Evolutionary conservation across 768 basidiomycete species (phyloP).

Genomic region (Hebeloma cylindrosporum): DNA sequence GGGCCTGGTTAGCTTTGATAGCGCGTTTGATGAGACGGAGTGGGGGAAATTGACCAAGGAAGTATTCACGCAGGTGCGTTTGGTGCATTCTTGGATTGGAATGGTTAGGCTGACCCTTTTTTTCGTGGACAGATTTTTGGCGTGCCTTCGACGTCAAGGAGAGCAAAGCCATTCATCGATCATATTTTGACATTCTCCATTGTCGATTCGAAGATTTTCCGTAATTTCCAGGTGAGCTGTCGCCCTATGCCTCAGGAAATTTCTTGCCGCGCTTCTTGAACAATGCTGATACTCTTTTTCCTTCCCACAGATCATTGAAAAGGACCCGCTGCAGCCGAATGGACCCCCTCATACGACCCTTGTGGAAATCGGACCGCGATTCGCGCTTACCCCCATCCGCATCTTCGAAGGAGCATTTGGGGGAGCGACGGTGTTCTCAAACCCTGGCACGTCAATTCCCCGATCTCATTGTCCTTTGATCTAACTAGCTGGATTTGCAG

Average conservation of each 20-base stretch:
- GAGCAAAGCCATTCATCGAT: conserved; percentile 96
- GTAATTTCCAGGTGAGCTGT: conserved; percentile 85
- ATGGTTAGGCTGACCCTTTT: neutral
- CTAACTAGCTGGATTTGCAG: conserved; percentile 38
- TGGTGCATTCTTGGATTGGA: conserved; percentile 14
- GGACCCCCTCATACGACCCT: conserved; percentile 85
- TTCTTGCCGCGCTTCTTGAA: conserved; percentile 6
- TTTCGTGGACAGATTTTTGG: conserved; percentile 75
- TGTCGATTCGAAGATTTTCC: conserved; percentile 93
- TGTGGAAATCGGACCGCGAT: conserved; percentile 95
- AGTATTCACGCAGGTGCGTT: conserved; percentile 88
- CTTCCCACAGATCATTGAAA: conserved; percentile 78
- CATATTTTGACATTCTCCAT: conserved; percentile 96
- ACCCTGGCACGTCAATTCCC: conserved; percentile 65
- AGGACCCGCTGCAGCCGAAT: conserved; percentile 86
- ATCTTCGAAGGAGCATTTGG: conserved; percentile 98
- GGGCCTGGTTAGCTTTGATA: conserved; percentile 90
- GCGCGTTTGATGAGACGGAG: conserved; percentile 83
- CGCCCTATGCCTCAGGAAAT: conserved; percentile 16
- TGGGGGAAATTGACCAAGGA: conserved; percentile 90
- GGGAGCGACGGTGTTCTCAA: conserved; percentile 93
- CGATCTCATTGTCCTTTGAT: conserved; percentile 17
- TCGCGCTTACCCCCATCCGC: conserved; percentile 94
- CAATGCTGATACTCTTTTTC: conserved; percentile 10
- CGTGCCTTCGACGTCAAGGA: conserved; percentile 87